Conservation (phyloP, 192 early-diverging fungal genomes). For the Umbelopsis vinacea region DNA sequence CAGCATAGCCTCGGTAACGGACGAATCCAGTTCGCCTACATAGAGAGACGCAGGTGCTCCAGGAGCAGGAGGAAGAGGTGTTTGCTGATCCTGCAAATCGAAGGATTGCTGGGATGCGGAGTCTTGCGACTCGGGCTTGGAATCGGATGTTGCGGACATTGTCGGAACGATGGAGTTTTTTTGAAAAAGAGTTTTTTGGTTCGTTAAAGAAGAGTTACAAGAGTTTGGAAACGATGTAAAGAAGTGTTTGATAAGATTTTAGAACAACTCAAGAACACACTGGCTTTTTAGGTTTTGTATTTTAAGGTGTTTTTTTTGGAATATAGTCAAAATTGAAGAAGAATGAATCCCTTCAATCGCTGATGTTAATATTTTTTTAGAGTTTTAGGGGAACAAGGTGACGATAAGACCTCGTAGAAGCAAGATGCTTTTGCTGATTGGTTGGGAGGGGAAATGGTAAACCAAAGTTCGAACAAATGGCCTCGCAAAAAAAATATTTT, state of each 20-base stretch:
- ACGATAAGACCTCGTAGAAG: slow-evolving; percentile 16
- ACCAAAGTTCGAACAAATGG: background rate
- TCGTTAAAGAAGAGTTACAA: slow-evolving; percentile 6
- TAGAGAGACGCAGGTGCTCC: slow-evolving; percentile 83
- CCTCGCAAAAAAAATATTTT: background rate
- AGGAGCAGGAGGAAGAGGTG: slow-evolving; percentile 12
- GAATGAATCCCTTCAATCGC: slow-evolving; percentile 17
- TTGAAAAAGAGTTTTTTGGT: background rate
- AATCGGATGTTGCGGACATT: slow-evolving; percentile 21
- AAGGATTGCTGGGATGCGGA: slow-evolving; percentile 15
- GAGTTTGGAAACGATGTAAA: background rate
- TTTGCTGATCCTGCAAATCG: slow-evolving; percentile 7
- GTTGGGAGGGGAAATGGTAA: slow-evolving; percentile 13
- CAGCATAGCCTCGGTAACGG: slow-evolving; percentile 96
- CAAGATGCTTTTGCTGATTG: slow-evolving; percentile 12
- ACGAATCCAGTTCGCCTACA: slow-evolving; percentile 96
- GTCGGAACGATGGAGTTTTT: background rate
- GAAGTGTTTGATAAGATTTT: background rate
- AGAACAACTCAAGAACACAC: slow-evolving; percentile 11
- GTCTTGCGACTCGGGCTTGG: slow-evolving; percentile 20
- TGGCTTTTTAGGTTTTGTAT: background rate
- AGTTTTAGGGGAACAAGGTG: slow-evolving; percentile 15
- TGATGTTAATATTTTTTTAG: slow-evolving; percentile 17
- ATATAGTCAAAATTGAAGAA: slow-evolving; percentile 14
- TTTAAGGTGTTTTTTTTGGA: background rate